Evolutionary conservation across 1,139 yeast genomes (phyloP).

Genomic region (Sugiyamaella grinbergsii): DNA sequence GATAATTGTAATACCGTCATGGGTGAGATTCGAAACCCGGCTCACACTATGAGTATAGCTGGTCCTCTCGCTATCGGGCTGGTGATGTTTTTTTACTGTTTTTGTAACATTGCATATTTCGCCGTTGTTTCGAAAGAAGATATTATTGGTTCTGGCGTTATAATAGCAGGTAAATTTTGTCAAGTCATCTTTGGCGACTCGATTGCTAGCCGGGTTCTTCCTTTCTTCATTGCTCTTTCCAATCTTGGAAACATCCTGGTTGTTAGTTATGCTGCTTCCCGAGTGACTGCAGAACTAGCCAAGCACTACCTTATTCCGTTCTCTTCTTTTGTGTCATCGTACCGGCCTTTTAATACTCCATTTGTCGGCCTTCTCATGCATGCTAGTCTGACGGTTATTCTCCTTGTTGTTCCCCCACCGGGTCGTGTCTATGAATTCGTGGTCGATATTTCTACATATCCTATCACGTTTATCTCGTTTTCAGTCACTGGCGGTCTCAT

Average conservation of each 20-base stretch:
- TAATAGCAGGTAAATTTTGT: conserved; percentile 76
- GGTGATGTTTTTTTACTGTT: conserved; percentile 62
- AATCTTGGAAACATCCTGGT: conserved; percentile 78
- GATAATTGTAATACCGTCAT: conserved; percentile 77
- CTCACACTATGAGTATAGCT: conserved; percentile 64
- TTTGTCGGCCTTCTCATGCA: conserved; percentile 56
- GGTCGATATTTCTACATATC: conserved; percentile 72
- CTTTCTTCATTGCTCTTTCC: conserved; percentile 68
- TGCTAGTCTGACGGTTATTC: conserved; percentile 52
- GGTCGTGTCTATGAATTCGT: conserved; percentile 79
- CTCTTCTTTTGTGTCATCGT: conserved; percentile 54
- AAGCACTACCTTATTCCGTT: conserved; percentile 73
- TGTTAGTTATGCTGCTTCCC: conserved; percentile 73
- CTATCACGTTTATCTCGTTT: conserved; percentile 67
- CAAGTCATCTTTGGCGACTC: conserved; percentile 65
- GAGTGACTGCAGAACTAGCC: conserved; percentile 75
- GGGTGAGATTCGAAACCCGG: conserved; percentile 75
- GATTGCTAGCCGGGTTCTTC: conserved; percentile 60
- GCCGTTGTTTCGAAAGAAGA: conserved; percentile 74
- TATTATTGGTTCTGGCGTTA: conserved; percentile 62
- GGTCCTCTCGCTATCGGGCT: conserved; percentile 68
- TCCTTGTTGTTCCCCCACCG: conserved; percentile 66
- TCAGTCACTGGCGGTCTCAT: conserved; percentile 70
- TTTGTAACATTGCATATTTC: conserved; percentile 72
- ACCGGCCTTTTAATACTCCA: conserved; percentile 55